Percentiles rank a stretch among this genome's conserved stretches.
Evolutionary conservation across 129 eudicot species (phyloP).

Genomic region (Lonicera japonica): DNA sequence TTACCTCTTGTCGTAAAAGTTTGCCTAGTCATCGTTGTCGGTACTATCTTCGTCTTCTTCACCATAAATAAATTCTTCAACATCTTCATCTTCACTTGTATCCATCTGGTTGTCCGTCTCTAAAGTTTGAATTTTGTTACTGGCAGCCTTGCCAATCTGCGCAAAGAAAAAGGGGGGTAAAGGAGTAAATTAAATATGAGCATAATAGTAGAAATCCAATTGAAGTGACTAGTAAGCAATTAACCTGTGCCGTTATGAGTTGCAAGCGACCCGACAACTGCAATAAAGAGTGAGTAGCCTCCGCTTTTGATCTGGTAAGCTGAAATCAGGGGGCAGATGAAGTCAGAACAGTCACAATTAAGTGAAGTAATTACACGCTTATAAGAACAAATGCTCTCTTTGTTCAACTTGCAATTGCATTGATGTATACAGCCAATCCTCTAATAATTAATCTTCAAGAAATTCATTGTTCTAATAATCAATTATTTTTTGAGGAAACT

Average conservation of each 20-base stretch:
- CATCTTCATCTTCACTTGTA: slow-evolving; percentile 75
- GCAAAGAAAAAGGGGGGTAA: background rate
- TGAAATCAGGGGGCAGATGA: slow-evolving; percentile 8
- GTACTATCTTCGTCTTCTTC: slow-evolving; percentile 55
- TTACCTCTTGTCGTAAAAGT: slow-evolving; percentile 4
- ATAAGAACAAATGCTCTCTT: too few relatives aligned
- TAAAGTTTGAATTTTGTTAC: slow-evolving; percentile 25
- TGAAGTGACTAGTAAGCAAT: background rate
- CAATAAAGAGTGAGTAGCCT: slow-evolving; percentile 36
- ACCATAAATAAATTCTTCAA: slow-evolving; percentile 68
- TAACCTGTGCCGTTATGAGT: slow-evolving; percentile 80
- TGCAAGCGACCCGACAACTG: slow-evolving; percentile 84
- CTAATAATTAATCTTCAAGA: too few relatives aligned
- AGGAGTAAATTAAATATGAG: background rate
- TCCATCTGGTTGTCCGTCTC: slow-evolving; percentile 35
- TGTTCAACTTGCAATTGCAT: too few relatives aligned
- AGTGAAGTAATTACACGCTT: background rate
- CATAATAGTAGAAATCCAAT: background rate
- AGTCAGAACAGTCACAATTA: background rate
- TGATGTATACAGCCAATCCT: too few relatives aligned
- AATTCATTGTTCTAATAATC: too few relatives aligned
- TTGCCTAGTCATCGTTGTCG: slow-evolving; percentile 45
- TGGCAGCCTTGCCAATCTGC: slow-evolving; percentile 71
- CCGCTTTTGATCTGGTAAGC: slow-evolving; percentile 61
- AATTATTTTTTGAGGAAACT: too few relatives aligned